Conservation (phyloP, 495 filamentous ascomycete genomes). For the Sordaria brevicollis region DNA sequence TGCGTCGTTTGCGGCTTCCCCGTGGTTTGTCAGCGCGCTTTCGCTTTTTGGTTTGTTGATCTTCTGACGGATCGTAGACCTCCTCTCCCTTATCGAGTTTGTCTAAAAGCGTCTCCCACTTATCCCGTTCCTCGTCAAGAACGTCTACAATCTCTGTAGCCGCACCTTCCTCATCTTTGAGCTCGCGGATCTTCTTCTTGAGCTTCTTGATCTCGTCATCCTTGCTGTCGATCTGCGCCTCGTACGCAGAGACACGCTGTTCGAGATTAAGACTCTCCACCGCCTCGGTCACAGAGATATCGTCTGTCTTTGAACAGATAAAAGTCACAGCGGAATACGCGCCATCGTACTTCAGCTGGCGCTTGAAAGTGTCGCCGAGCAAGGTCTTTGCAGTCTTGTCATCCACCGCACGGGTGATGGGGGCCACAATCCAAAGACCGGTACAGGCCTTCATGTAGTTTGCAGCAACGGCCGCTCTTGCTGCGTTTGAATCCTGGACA, state of each 20-base stretch:
- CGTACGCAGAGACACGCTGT: slow-evolving; percentile 29
- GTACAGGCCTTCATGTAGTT: slow-evolving; percentile 50
- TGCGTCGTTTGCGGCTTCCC: slow-evolving; percentile 12
- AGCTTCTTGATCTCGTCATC: slow-evolving; percentile 20
- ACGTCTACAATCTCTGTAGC: slow-evolving; percentile 5
- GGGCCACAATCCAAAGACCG: slow-evolving; percentile 52
- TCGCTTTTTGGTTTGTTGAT: slow-evolving; percentile 18
- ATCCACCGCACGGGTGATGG: slow-evolving; percentile 55
- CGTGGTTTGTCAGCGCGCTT: slow-evolving; percentile 12
- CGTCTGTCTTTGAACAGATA: slow-evolving; percentile 62
- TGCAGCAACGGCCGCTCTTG: slow-evolving; percentile 48
- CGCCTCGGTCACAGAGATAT: slow-evolving; percentile 38
- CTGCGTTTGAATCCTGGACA: slow-evolving; percentile 55
- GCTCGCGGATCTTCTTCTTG: slow-evolving; percentile 28
- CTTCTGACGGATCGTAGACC: slow-evolving; percentile 36
- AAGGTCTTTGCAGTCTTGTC: slow-evolving; percentile 54
- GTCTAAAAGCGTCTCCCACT: slow-evolving; percentile 37
- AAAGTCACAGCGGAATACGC: slow-evolving; percentile 47
- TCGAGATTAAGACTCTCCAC: slow-evolving; percentile 27
- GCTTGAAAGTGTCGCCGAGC: slow-evolving; percentile 48
- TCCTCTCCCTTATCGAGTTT: slow-evolving; percentile 35
- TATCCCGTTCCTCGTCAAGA: slow-evolving; percentile 26
- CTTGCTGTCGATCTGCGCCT: slow-evolving; percentile 7
- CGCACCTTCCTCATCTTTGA: slow-evolving; percentile 21
- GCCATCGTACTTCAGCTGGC: slow-evolving; percentile 57